Evolutionary conservation across 2,329 filamentous ascomycete species (phyloP), one percentile per base, ranked within the genome.

Genomic region (Teratosphaeria epicoccoides): DNA sequence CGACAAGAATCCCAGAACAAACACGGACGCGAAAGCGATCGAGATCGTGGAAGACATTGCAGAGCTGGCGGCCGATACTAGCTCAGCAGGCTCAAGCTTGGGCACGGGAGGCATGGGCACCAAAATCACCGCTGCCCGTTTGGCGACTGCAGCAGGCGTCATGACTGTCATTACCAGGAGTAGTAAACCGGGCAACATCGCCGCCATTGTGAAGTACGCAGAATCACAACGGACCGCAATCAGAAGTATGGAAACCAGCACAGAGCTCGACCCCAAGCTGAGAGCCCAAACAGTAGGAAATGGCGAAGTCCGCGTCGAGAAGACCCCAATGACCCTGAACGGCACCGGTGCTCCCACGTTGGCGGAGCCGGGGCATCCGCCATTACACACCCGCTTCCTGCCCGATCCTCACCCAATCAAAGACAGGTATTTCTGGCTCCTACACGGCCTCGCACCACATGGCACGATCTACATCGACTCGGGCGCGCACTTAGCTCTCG

Each of bases 51-150:
- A 93, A 50, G 89, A 98, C 64, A 95, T 98, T 54, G 77, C 81
- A 0, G 77, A 82, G 4, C 76, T 98, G 20, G 81, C 86, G 53
- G 93, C 87, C 2, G 93, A 98, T 70, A 89, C 95, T 6, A 96
- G 90, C 2, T 88, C 85, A 25, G 87, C 88, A 22, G 93, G 93
- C 3, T 96, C 89, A 2, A 78, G 86, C 3, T 73, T 98, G 14
- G 93, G 93, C 22, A 98, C 93, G 1, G 93, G 93, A 20, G 93
- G 93, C 44, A 98, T 98, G 93, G 84, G 85, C 57, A 98, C 93
- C 53, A 98, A 98, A 73, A 95, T 98, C 61, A 84, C 94, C 24
- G 93, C 93, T 49, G 93, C 93, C 24, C 82, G 87, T 50, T 78
- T 98, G 37, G 93, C 91, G 28, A 96, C 90, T 6, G 93, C 90